Base-by-base conservation (phyloP, 768 basidiomycete species). In the Pleurotus cornucopiae region DNA sequence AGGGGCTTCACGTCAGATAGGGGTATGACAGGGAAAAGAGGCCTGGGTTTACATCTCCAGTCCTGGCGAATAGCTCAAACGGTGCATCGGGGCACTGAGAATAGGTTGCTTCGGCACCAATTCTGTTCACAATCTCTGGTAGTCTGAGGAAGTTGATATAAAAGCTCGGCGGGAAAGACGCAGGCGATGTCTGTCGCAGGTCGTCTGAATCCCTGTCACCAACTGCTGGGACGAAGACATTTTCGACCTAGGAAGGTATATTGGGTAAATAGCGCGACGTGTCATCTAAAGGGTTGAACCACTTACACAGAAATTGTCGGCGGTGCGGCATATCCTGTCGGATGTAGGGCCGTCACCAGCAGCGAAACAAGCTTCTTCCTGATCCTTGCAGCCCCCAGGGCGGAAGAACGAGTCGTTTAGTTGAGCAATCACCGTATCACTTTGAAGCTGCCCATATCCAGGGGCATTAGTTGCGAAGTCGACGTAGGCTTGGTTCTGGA, bases 361-460 rank as follows among this genome's bases (percentile, higher is more conserved):
- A 18, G 73, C 76, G 56, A 77, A 83, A 60, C 86, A 88, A 2
- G 78, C 77, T 53, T 74, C 56, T 61, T 81, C 81, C 62, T 83
- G 82, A 5, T 70, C 81, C 46, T 72, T 63, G 58, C 85, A 88
- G 6, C 85, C 85, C 6, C 72, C 69, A 0, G 71, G 43, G 6
- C 65, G 66, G 59, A 76, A 84, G 62, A 72, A 85, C 1, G 80
- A 70, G 1, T 73, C 54, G 34, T 78, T 82, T n/a, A 86, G 67
- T 37, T 73, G 58, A 26, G 69, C 64, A 40, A 86, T 65, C 1
- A 81, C 76, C 3, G 61, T 57, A 43, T 78, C 71, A 26, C 71
- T 72, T 57, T 82, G 81, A 9, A 88, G 77, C 58, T 77, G 84
- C 4, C 86, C 85, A 59, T 86, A 88, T 12, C 84, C 83, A 6